Percentiles rank a stretch among this genome's conserved stretches.
Evolutionary conservation across 805 yeast genomes (phyloP).

Genomic region (Wickerhamomyces rabaulensis): DNA sequence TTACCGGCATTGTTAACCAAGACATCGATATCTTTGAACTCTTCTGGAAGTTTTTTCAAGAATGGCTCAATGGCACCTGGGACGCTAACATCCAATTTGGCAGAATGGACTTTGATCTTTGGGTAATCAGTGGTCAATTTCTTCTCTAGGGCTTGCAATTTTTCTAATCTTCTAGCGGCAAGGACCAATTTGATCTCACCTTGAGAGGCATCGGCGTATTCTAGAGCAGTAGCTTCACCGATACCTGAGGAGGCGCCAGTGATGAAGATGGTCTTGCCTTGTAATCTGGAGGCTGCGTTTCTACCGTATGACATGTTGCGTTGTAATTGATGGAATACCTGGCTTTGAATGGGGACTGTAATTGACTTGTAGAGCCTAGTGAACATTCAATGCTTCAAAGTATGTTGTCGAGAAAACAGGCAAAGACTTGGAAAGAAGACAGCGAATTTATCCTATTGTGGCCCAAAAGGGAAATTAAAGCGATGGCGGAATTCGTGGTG

Average conservation of each 20-base stretch:
- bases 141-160: conserved; percentile 44
- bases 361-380: background rate
- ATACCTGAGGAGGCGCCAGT: conserved; percentile 97
- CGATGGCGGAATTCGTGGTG: background rate
- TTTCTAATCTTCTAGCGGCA: conserved; percentile 72
- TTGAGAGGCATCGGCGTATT: conserved; percentile 72
- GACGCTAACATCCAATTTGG: conserved; percentile 52
- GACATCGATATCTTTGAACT: conserved; percentile 60
- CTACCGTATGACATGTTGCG: conserved; percentile 56
- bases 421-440: background rate
- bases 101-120: conserved; percentile 37
- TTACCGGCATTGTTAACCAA: conserved; percentile 72
- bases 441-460: background rate
- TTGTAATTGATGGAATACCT: background rate
- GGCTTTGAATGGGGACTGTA: background rate
- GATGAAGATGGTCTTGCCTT: conserved; percentile 72
- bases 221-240: conserved; percentile 87
- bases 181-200: conserved; percentile 68
- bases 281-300: conserved; percentile 74
- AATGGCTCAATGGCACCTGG: conserved; percentile 47
- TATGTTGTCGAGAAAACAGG: background rate
- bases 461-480: background rate
- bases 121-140: conserved; percentile 45
- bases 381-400: background rate
- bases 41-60: conserved; percentile 48